phyloP scores from a whole-genome alignment of 164 flowering plant genomes.

The Annona cherimola region DNA sequence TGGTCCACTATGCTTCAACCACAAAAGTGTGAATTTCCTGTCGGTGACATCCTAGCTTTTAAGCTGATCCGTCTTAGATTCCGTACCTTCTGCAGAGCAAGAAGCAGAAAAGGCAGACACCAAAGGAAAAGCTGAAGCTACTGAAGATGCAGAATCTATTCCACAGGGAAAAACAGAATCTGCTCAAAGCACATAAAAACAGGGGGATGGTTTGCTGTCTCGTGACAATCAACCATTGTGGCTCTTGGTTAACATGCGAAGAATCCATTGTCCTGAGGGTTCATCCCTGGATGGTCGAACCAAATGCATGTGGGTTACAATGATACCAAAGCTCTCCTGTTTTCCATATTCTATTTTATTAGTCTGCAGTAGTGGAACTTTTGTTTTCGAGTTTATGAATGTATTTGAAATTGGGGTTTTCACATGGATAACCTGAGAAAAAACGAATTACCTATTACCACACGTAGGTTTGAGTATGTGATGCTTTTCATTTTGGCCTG shows the following conservation, averaged over 20 bases:
- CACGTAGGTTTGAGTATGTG: neutral
- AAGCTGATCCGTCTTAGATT: neutral
- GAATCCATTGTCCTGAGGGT: neutral
- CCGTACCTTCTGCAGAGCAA: slow-evolving; percentile 19
- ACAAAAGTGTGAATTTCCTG: neutral
- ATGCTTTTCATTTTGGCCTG: too few relatives aligned
- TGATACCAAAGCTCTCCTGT: neutral
- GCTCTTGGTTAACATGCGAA: neutral
- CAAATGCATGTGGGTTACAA: neutral
- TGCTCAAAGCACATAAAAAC: slow-evolving; percentile 13
- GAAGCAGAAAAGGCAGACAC: slow-evolving; percentile 38
- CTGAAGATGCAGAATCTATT: slow-evolving; percentile 7
- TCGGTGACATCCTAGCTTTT: neutral
- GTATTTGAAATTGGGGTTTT: neutral
- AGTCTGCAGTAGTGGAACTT: neutral
- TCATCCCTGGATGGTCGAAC: neutral
- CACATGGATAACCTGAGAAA: neutral
- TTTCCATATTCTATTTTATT: neutral
- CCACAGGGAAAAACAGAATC: slow-evolving; percentile 30
- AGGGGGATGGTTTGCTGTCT: neutral
- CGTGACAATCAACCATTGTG: neutral
- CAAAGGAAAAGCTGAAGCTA: slow-evolving; percentile 26
- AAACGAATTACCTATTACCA: neutral
- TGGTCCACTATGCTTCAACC: neutral
- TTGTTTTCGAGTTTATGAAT: neutral